phyloP scores from a whole-genome alignment of 78 protist species.

The slime mould (Dictyostelium discoideum) region DNA sequence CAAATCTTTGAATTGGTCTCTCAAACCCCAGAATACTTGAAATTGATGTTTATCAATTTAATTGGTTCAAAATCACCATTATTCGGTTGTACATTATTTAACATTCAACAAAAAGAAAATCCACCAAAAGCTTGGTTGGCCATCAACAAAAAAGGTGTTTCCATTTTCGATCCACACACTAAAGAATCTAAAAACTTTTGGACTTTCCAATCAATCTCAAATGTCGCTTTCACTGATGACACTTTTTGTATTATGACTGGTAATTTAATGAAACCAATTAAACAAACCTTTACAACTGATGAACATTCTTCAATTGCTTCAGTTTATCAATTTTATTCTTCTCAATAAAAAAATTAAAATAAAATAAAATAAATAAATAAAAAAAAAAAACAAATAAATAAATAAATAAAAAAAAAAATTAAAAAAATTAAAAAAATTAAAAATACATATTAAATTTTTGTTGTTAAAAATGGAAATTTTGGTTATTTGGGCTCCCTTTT shows the following conservation, averaged over 20 bases:
- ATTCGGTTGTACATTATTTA: conserved; percentile 68
- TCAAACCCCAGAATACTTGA: conserved; percentile 50
- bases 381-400: background rate
- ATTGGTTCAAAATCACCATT: conserved; percentile 32
- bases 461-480: no score
- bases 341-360: background rate
- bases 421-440: no score
- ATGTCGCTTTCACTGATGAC: conserved; percentile 42
- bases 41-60: conserved; percentile 45
- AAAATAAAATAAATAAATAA: background rate
- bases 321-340: conserved; percentile 61
- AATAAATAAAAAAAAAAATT: background rate
- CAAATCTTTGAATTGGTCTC: conserved; percentile 71
- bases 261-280: conserved; percentile 68
- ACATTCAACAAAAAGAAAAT: conserved; percentile 49
- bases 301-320: conserved; percentile 59
- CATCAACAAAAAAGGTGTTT: conserved; percentile 43
- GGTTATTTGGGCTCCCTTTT: no score
- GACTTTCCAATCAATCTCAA: conserved; percentile 71
- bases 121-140: conserved; percentile 74
- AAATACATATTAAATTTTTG: no score
- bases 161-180: conserved; percentile 43
- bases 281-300: conserved; percentile 43
- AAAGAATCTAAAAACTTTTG: conserved; percentile 59
- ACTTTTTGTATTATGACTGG: conserved; percentile 71